A percentile compares a stretch with the other conserved stretches of the same genome.
These are phyloP conservation scores for Spergularia bocconei DNA, from an alignment of 148 eudicot species.

Conservation along the genomic window DNA sequence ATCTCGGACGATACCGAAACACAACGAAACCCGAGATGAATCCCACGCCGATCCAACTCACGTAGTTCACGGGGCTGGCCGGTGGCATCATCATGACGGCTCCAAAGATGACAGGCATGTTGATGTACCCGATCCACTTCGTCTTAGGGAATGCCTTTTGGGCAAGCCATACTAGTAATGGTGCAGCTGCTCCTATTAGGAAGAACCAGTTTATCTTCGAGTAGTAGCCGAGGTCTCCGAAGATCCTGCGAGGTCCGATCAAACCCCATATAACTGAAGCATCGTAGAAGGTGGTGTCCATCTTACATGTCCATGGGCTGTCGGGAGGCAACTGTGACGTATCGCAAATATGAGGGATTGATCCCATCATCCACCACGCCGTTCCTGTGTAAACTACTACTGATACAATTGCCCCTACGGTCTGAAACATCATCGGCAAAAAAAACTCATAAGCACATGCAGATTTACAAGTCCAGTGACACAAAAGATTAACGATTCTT, in stretches of 20 bases:
- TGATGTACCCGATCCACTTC: slow-evolving; percentile 56
- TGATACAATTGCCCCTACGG: slow-evolving; percentile 65
- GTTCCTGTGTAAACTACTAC: slow-evolving; percentile 75
- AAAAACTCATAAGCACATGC: too few species aligned
- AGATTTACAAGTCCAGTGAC: too few species aligned
- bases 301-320: slow-evolving; percentile 90
- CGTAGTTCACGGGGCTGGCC: slow-evolving; percentile 72
- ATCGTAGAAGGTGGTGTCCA: slow-evolving; percentile 71
- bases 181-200: slow-evolving; percentile 65
- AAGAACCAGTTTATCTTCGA: slow-evolving; percentile 75
- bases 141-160: slow-evolving; percentile 58
- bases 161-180: slow-evolving; percentile 54
- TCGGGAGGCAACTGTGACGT: slow-evolving; percentile 47
- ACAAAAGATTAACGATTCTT: too few species aligned
- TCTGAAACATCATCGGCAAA: slow-evolving; percentile 20
- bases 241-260: slow-evolving; percentile 80
- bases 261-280: slow-evolving; percentile 93
- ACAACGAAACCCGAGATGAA: slow-evolving; percentile 62
- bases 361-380: slow-evolving; percentile 92
- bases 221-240: slow-evolving; percentile 85
- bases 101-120: slow-evolving; percentile 61
- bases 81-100: slow-evolving; percentile 75
- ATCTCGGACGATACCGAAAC: slow-evolving; percentile 44
- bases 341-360: slow-evolving; percentile 67
- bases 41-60: slow-evolving; percentile 62